phyloP scores from a whole-genome alignment of 805 yeast species.

The Ogataea paraovalis region DNA sequence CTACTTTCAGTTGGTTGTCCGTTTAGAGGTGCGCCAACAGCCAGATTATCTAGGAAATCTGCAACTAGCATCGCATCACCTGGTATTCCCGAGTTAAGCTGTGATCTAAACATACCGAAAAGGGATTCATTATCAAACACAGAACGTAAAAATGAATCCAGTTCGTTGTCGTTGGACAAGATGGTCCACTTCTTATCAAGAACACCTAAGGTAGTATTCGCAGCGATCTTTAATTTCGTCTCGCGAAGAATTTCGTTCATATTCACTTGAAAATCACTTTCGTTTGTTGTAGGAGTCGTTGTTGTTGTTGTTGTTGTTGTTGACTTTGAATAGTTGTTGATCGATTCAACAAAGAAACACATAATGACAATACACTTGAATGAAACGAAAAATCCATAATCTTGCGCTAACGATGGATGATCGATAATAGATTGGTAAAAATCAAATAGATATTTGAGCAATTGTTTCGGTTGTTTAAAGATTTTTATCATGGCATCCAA shows the following conservation, averaged over 20 bases:
- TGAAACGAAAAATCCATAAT: constrained; percentile 16
- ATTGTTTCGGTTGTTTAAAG: constrained; percentile 10
- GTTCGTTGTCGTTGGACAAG: not conserved
- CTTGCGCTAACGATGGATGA: constrained; percentile 3
- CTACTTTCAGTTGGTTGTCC: not conserved
- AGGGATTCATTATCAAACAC: constrained; percentile 2
- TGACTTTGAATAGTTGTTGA: constrained; percentile 1
- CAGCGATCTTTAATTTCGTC: constrained; percentile 2
- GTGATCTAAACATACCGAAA: not conserved
- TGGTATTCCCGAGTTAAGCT: not conserved
- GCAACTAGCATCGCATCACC: not conserved
- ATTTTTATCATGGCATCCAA: constrained; percentile 1
- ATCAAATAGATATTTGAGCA: constrained; percentile 12
- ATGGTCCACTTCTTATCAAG: constrained; percentile 5
- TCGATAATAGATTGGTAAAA: constrained; percentile 9
- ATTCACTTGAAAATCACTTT: not conserved
- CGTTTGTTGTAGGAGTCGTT: too few species aligned
- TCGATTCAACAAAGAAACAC: constrained; percentile 16
- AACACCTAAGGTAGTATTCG: not conserved
- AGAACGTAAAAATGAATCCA: constrained; percentile 6
- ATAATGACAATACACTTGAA: constrained; percentile 16
- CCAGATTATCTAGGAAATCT: not conserved
- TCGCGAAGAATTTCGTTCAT: not conserved
- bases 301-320: not conserved
- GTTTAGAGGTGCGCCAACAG: not conserved